A percentile compares a stretch with the other conserved stretches of the same genome.
Evolutionary conservation across 345 rosid genomes (phyloP).

Genomic region (Hypericum perforatum): DNA sequence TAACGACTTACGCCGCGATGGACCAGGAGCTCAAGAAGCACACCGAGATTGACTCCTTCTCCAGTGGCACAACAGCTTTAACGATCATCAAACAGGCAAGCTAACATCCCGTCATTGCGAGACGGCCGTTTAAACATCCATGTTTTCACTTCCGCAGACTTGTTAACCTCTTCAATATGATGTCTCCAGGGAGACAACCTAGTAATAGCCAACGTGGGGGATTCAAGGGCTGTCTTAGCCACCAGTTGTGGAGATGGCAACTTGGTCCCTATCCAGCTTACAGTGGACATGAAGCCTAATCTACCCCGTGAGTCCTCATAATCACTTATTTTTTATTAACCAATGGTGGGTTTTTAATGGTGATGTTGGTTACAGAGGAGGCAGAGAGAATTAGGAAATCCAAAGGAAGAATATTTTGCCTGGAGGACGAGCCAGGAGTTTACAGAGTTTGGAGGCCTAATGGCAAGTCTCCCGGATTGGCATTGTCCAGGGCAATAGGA

Average conservation of each 20-base stretch:
- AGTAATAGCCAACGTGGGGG: constrained; percentile 65
- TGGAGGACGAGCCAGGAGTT: constrained; percentile 70
- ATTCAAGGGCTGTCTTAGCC: constrained; percentile 74
- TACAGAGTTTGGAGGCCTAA: constrained; percentile 71
- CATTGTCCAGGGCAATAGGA: constrained; percentile 76
- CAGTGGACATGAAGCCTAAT: constrained; percentile 77
- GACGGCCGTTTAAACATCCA: too few relatives aligned
- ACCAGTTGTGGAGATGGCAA: constrained; percentile 40
- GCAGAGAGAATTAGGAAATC: constrained; percentile 62
- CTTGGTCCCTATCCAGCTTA: constrained; percentile 65
- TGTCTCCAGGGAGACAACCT: constrained; percentile 48
- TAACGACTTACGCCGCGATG: constrained; percentile 56
- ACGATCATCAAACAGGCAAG: constrained; percentile 73
- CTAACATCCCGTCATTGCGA: not conserved
- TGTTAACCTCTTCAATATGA: not conserved
- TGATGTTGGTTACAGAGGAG: constrained; percentile 47
- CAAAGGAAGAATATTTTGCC: constrained; percentile 53
- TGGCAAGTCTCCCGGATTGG: constrained; percentile 53
- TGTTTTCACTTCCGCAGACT: not conserved
- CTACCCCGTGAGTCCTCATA: constrained; percentile 42
- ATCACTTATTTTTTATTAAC: not conserved
- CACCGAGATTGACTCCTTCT: constrained; percentile 51
- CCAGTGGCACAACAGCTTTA: constrained; percentile 67
- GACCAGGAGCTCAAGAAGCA: constrained; percentile 63
- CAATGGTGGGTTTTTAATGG: not conserved